Evolutionary conservation across 2,329 filamentous ascomycete species (phyloP).

Genomic region (Colletotrichum sp.): DNA sequence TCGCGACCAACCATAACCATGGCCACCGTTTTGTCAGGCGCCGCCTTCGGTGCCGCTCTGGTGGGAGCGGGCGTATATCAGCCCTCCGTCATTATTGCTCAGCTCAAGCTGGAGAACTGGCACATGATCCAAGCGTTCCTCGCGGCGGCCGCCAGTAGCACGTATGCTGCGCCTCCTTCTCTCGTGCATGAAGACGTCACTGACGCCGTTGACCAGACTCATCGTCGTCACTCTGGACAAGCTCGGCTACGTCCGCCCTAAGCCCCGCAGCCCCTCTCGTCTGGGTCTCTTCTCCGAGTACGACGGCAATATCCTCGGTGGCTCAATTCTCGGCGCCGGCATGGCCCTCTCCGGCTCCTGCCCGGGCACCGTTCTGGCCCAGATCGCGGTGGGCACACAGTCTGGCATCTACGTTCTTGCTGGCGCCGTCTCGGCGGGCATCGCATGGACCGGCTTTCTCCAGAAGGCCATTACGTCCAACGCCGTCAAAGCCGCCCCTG

Average conservation of each 20-base stretch:
- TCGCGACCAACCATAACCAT: not conserved
- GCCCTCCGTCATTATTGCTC: conserved; percentile 63
- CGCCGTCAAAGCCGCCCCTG: conserved; percentile 27
- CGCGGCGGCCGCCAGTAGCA: conserved; percentile 65
- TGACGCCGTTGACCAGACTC: conserved; percentile 36
- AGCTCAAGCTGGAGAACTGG: conserved; percentile 66
- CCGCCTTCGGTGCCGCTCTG: conserved; percentile 66
- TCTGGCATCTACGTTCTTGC: conserved; percentile 57
- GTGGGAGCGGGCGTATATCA: conserved; percentile 64
- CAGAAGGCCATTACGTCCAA: conserved; percentile 36
- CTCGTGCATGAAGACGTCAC: conserved; percentile 6
- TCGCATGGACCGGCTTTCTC: conserved; percentile 54
- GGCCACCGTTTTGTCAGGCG: conserved; percentile 52
- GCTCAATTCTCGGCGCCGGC: conserved; percentile 65
- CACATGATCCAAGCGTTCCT: conserved; percentile 72
- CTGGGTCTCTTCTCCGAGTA: conserved; percentile 58
- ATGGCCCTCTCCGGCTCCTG: conserved; percentile 71
- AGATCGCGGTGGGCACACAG: conserved; percentile 58
- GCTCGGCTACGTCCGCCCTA: conserved; percentile 45
- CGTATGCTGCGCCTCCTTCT: conserved; percentile 47
- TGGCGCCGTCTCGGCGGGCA: conserved; percentile 61
- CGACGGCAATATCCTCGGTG: conserved; percentile 71
- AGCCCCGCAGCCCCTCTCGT: conserved; percentile 55
- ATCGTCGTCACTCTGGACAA: conserved; percentile 51
- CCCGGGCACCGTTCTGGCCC: conserved; percentile 68